A percentile compares a stretch with the other conserved stretches of the same genome.
Evolutionary conservation across 108 stramenopile species (phyloP).

Genomic region (Stephanodiscus triporus): DNA sequence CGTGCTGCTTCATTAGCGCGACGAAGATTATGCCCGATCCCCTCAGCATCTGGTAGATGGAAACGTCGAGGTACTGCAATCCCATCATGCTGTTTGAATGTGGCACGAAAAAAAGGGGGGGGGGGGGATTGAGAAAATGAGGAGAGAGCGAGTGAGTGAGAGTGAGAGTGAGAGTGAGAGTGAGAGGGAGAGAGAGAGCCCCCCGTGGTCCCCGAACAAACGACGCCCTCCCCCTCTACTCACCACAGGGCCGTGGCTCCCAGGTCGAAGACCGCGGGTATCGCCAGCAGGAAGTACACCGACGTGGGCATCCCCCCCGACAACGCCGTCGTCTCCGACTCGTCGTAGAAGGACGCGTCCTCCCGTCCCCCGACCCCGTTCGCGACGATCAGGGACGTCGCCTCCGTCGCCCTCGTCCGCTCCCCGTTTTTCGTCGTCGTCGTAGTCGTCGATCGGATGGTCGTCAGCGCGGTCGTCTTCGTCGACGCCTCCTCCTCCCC

Average conservation of each 20-base stretch:
- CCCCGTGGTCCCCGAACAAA: too few relatives aligned
- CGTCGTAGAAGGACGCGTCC: too few relatives aligned
- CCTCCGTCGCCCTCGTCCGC: constrained; percentile 2
- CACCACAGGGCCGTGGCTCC: constrained; percentile 84
- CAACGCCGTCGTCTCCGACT: constrained; percentile 1
- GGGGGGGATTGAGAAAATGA: too few relatives aligned
- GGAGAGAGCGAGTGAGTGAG: neutral
- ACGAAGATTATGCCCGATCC: constrained; percentile 93
- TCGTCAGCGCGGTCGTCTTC: constrained; percentile 3
- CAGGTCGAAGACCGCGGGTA: constrained; percentile 87
- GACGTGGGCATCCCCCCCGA: constrained; percentile 54
- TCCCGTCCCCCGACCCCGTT: too few relatives aligned
- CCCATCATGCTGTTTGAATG: constrained; percentile 76
- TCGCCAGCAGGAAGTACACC: constrained; percentile 87
- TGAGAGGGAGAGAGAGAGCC: neutral
- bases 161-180: neutral
- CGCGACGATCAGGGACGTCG: constrained; percentile 18
- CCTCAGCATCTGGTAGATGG: constrained; percentile 86
- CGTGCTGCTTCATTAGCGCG: constrained; percentile 89
- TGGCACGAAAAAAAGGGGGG: neutral
- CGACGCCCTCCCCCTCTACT: too few relatives aligned
- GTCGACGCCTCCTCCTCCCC: constrained; percentile 4
- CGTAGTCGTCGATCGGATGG: neutral
- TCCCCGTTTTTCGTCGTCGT: neutral
- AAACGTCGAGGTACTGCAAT: constrained; percentile 81